Percentiles rank a stretch among this genome's conserved stretches.
phyloP scores from a whole-genome alignment of 2,329 filamentous ascomycete species.

The Colletotrichum shisoi region DNA sequence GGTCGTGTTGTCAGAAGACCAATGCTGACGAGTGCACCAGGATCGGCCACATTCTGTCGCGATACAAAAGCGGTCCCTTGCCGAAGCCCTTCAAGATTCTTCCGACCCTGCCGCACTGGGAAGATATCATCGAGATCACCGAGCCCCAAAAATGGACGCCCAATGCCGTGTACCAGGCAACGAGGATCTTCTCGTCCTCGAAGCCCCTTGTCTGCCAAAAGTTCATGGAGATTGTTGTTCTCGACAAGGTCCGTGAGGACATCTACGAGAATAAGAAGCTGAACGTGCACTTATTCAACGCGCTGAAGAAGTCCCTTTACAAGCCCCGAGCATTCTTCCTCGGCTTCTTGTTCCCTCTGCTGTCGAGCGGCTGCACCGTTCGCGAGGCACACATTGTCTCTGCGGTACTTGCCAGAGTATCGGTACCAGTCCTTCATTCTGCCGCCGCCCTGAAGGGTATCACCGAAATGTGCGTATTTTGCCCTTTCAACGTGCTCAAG shows the following conservation, averaged over 20 bases:
- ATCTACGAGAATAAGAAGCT: constrained; percentile 94
- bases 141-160: constrained; percentile 77
- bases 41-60: constrained; percentile 84
- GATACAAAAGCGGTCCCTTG: constrained; percentile 95
- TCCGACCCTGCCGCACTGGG: constrained; percentile 90
- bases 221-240: constrained; percentile 85
- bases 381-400: constrained; percentile 92
- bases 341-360: constrained; percentile 89
- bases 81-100: constrained; percentile 98
- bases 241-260: constrained; percentile 90
- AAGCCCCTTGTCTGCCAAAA: constrained; percentile 81
- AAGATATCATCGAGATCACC: constrained; percentile 85
- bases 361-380: constrained; percentile 85
- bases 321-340: constrained; percentile 92
- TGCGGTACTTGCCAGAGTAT: constrained; percentile 82
- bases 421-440: constrained; percentile 89
- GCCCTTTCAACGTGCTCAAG: too few relatives aligned
- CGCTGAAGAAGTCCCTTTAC: constrained; percentile 90
- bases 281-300: constrained; percentile 93
- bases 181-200: constrained; percentile 87
- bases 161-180: constrained; percentile 85
- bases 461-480: constrained; percentile 73
- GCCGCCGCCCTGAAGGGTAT: constrained; percentile 89
- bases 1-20: neutral
- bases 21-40: constrained; percentile 51